Base-by-base conservation (phyloP, 2,329 filamentous ascomycete genomes). In the Monilinia polystroma region DNA sequence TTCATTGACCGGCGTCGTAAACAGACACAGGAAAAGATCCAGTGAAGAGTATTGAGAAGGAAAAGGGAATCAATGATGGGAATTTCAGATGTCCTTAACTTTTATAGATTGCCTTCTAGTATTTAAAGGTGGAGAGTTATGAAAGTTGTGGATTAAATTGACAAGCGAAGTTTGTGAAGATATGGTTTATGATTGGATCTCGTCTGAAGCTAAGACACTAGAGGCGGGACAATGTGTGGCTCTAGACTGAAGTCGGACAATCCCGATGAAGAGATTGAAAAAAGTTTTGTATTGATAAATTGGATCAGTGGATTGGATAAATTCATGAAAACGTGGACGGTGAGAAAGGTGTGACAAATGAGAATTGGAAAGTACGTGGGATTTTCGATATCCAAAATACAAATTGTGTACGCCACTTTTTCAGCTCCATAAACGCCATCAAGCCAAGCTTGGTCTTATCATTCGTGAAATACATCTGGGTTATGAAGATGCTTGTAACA, bases 181-280 rank as follows among this genome's bases (percentile, higher is more conserved):
- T n/a, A 38, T n/a, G 23, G 45, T 26, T 51, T 56, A 4, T 63
- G 49, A 63, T 63, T 63, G 60, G 49, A 51, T 62, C 14, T 62
- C 14, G 4, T 51, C 58, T 26, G 60, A 56, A 56, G 38, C 63
- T 38, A 66, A 64, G 20, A 56, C 43, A 26, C 63, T 38, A 66
- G 56, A 14, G 8, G 58, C 51, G 43, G 51, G 58, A 55, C 3
- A 41, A 45, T 51, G 18, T 20, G 20, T 20, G 20, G 45, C 18
- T 47, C 58, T 66, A 56, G 65, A 63, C 47, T 63, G 23, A 29
- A 29, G 58, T 55, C 65, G 65, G 65, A 43, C 41, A 63, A 49
- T 18, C 20, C 65, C 65, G 65, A 66, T 29, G 58, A 56, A 63
- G 53, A 66, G 54, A 56, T 35, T 26, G 41, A 26, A 51, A 51